Conservation (phyloP, 2,329 filamentous ascomycete genomes). For the Penicillium italicum region DNA sequence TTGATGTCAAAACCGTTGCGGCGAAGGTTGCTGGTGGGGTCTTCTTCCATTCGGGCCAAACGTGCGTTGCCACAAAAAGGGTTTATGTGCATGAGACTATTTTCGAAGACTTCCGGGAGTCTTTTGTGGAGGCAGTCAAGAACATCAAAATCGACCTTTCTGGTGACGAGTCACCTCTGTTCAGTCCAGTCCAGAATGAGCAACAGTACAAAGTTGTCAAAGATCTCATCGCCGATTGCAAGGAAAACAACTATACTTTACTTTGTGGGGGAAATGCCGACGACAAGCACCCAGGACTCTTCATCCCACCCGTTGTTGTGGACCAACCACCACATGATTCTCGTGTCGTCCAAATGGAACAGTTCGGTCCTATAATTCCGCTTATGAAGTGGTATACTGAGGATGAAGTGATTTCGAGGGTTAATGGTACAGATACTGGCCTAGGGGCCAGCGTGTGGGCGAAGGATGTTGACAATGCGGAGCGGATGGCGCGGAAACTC, state of each 20-base stretch:
- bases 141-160: background rate
- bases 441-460: background rate
- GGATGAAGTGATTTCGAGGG: background rate
- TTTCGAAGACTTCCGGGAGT: background rate
- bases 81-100: background rate
- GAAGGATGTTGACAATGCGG: background rate
- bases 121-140: background rate
- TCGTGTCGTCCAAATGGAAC: background rate
- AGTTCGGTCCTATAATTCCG: background rate
- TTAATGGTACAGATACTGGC: background rate
- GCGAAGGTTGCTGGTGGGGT: background rate
- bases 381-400: background rate
- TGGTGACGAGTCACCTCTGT: background rate
- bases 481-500: background rate
- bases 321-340: background rate
- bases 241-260: background rate
- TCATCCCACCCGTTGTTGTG: background rate
- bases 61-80: background rate
- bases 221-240: background rate
- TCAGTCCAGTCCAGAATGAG: background rate
- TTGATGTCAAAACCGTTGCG: background rate
- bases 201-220: background rate
- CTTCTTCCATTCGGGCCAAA: background rate
- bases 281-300: background rate
- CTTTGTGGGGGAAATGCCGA: background rate